Base-by-base conservation (phyloP, 2,329 filamentous ascomycete genomes). In the Paracamarosporium sp. region DNA sequence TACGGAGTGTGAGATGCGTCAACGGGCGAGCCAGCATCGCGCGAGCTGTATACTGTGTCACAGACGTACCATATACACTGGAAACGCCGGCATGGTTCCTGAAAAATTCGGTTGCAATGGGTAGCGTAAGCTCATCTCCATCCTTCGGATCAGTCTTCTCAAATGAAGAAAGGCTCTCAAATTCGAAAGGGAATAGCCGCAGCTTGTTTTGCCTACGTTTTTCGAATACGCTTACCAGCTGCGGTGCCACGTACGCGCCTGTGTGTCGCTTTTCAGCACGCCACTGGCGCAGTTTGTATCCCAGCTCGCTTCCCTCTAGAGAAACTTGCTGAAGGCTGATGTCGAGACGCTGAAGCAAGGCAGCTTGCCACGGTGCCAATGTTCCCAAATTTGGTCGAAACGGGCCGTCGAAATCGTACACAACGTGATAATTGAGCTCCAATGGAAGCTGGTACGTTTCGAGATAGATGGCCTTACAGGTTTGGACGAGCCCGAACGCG, bases 291-390 rank as follows among this genome's bases (percentile, higher is more conserved):
- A 63, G 13, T 38, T 54, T 58, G 1, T 48, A 31, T 12, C 17
- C 12, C 6, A 63, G 43, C 11, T 45, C 22, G 31, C 38, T 38
- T 15, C 46, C 20, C 33, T 65, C 63, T 1, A 65, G 50, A 13
- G 38, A 35, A 2, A 40, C 30, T 25, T 63, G 61, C 36, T 55
- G 46, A 7, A 66, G 44, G 31, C 55, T 56, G 24, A 61, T 59
- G 11, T 61, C 61, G 5, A 66, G 25, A 13, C 46, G 28, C 25
- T 61, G 55, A 27, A 66, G 57, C 1, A 64, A 47, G 20, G 57
- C 63, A 27, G 60, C 60, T 54, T 66, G 63, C 61, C 63, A 64
- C 2, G 57, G 60, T 17, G 56, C 54, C 5, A 63, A 40, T 5
- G 13, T 22, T 3, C 20, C 5, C 6, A 64, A 36, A 1, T 25